Conservation (phyloP, 2,329 filamentous ascomycete species). For the Alternaria hordeiaustralica region DNA sequence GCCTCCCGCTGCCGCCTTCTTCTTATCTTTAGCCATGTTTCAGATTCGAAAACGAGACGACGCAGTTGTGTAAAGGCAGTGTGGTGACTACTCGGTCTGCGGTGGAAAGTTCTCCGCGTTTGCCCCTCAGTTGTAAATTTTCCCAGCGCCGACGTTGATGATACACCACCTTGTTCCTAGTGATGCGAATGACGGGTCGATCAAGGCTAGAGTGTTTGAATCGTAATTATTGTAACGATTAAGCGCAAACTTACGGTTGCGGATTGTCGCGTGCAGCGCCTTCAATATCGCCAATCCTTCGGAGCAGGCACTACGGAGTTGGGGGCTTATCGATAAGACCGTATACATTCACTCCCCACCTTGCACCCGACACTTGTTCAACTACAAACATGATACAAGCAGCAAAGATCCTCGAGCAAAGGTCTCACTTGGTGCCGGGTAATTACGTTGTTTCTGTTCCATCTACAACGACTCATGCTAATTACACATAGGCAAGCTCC, state of each 20-base stretch:
- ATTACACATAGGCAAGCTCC: conserved; percentile 68
- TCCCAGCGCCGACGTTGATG: background rate
- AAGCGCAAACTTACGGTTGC: background rate
- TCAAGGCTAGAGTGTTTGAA: no score
- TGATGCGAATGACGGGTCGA: background rate
- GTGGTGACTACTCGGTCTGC: background rate
- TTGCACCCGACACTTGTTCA: conserved; percentile 2
- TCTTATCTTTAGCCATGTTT: conserved; percentile 61
- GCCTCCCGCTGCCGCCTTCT: conserved; percentile 54
- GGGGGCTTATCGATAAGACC: conserved; percentile 29
- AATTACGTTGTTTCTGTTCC: background rate
- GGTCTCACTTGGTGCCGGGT: conserved; percentile 55
- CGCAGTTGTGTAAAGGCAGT: background rate
- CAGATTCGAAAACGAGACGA: background rate
- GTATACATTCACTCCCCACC: conserved; percentile 18
- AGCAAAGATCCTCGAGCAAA: conserved; percentile 56
- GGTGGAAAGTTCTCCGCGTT: conserved; percentile 6
- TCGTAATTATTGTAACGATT: background rate
- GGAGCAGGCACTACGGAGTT: conserved; percentile 24
- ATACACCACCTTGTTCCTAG: background rate
- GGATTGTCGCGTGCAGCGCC: background rate
- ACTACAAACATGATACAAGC: conserved; percentile 47
- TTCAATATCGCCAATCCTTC: conserved; percentile 3
- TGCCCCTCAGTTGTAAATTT: conserved; percentile 33
- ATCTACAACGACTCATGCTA: background rate